Conservation (phyloP, 495 filamentous ascomycete species). For the Penicillium bovifimosum region DNA sequence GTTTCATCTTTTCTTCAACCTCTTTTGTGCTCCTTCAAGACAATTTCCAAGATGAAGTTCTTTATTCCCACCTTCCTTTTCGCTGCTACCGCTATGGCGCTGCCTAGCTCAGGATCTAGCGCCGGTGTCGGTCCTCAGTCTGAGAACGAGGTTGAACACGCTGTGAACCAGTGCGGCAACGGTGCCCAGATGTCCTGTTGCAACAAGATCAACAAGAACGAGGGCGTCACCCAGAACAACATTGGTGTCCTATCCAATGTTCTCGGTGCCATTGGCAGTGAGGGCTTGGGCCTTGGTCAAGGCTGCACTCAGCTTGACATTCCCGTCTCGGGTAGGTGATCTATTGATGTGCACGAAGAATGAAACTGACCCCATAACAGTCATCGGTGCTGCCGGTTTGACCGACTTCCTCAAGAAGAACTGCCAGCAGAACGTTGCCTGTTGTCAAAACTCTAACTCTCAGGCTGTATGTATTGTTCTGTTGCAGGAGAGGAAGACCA, state of each 20-base stretch:
- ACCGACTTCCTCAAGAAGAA: conserved; percentile 34
- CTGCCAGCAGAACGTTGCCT: conserved; percentile 47
- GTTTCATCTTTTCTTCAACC: background rate
- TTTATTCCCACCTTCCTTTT: conserved; percentile 24
- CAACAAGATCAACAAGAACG: conserved; percentile 32
- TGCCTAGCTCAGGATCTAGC: conserved; percentile 14
- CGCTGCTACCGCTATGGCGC: conserved; percentile 28
- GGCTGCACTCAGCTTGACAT: conserved; percentile 20
- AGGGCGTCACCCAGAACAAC: conserved; percentile 23
- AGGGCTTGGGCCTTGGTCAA: conserved; percentile 26
- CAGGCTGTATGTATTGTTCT: conserved; percentile 20
- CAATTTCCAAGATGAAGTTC: conserved; percentile 35
- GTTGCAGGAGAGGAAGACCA: background rate
- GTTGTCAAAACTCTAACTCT: conserved; percentile 37
- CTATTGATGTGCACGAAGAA: background rate
- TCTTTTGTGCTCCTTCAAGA: conserved; percentile 2
- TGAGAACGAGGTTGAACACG: conserved; percentile 13
- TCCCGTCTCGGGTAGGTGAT: conserved; percentile 16
- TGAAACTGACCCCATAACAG: conserved; percentile 1
- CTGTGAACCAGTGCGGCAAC: conserved; percentile 32
- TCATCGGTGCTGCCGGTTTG: conserved; percentile 29
- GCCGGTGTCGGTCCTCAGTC: background rate
- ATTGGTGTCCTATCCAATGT: conserved; percentile 20
- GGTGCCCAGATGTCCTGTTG: conserved; percentile 40
- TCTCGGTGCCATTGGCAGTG: conserved; percentile 19